These are phyloP conservation scores for Amanita rubescens DNA, from an alignment of 768 basidiomycete genomes.

Conservation along the genomic window DNA sequence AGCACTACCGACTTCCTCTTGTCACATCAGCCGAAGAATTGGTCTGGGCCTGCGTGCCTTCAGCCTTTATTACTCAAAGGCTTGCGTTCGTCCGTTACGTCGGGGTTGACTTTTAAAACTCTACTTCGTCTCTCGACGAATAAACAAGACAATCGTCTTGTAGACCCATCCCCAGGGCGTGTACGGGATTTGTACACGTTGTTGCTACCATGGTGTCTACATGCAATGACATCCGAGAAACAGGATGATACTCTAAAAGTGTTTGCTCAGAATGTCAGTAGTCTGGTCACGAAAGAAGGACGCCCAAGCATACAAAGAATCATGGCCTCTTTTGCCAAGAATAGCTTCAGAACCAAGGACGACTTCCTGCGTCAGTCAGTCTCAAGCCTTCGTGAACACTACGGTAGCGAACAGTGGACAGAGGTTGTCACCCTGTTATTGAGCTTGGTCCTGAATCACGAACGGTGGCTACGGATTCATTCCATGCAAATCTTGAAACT, in stretches of 20 bases:
- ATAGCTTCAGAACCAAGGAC: conserved; percentile 84
- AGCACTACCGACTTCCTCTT: conserved; percentile 63
- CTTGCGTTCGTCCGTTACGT: conserved; percentile 70
- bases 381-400: conserved; percentile 78
- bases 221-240: conserved; percentile 62
- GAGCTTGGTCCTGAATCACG: conserved; percentile 75
- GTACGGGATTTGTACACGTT: conserved; percentile 78
- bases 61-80: conserved; percentile 72
- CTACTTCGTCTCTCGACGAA: conserved; percentile 51
- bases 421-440: conserved; percentile 82
- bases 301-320: conserved; percentile 78
- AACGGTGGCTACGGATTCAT: conserved; percentile 76
- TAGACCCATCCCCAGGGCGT: conserved; percentile 65
- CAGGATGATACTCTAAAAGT: conserved; percentile 52
- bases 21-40: conserved; percentile 60
- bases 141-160: conserved; percentile 52
- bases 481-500: conserved; percentile 85
- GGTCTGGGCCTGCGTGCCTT: conserved; percentile 56
- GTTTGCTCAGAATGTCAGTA: conserved; percentile 68
- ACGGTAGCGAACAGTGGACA: conserved; percentile 65
- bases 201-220: conserved; percentile 83
- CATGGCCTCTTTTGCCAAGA: conserved; percentile 83
- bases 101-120: conserved; percentile 56
- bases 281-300: conserved; percentile 64
- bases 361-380: conserved; percentile 91